Evolutionary conservation across 2,329 filamentous ascomycete genomes (phyloP), one percentile per base, ranked within the genome.

Genomic region (Diaporthe vaccinii): DNA sequence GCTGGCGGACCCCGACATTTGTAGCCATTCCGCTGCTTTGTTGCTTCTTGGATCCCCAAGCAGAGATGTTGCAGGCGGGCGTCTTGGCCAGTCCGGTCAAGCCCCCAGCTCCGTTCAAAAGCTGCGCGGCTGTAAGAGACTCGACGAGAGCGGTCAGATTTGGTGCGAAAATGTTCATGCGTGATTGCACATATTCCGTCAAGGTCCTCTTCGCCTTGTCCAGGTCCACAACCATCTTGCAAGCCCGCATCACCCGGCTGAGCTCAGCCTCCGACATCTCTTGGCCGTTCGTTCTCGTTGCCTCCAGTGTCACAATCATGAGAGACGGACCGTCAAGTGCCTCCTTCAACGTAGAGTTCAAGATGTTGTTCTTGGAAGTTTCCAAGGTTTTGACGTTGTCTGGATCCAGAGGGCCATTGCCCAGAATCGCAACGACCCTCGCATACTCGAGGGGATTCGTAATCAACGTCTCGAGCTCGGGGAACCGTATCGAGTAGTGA

Each of bases 241-340:
- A 98, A 12, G 95, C 96, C 71, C 90, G 89, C 39, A 93, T 86
- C 28, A 98, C 93, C 36, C 91, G 89, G 68, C 92, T 88, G 8
- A 98, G 88, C 83, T 98, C 95, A 7, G 91, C 87, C n/a, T 92
- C 87, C 4, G 90, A 90, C 84, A 99, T 91, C 67, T 95, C 91
- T 44, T 91, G 91, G 6, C 96, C 96, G 79, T 94, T 93, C 17
- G 95, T 97, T 3, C 94, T 97, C 7, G 96, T 98, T 41, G 95
- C 96, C 85, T 98, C 97, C 15, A 98, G 93, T 0, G 95, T 96
- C 70, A 99, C 96, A 76, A 97, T 95, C 96, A 99, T 98, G 80
- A 98, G 87, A 0, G 95, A 94, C 1, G 97, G 95, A 0, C 95
- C 95, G 82, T 98, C 95, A 20, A 99, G 87, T 1, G 98, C 93